Percentiles rank a stretch among this genome's conserved stretches.
phyloP scores from a whole-genome alignment of 139 green algal genomes.

The Axilococcus clingmanii region DNA sequence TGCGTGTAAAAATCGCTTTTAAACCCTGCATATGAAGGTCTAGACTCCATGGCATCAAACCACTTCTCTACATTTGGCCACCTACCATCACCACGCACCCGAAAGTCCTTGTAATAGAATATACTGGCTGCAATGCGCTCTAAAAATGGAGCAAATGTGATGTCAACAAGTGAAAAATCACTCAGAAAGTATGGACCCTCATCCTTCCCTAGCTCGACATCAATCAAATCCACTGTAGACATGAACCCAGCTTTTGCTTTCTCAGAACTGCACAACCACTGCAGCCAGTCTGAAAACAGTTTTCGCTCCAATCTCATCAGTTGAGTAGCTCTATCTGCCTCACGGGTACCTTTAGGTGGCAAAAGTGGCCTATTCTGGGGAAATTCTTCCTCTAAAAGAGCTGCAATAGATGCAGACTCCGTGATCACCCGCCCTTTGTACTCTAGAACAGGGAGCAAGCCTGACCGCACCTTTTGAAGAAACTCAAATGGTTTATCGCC shows the following conservation, averaged over 20 bases:
- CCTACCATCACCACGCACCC: slow-evolving; percentile 38
- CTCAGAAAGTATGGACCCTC: slow-evolving; percentile 80
- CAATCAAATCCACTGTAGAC: slow-evolving; percentile 50
- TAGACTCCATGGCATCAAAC: slow-evolving; percentile 89
- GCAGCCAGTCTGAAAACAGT: slow-evolving; percentile 67
- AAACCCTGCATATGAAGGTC: slow-evolving; percentile 67
- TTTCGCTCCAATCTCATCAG: slow-evolving; percentile 77
- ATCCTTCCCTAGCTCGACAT: slow-evolving; percentile 26
- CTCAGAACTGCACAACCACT: slow-evolving; percentile 52
- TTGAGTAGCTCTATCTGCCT: slow-evolving; percentile 22
- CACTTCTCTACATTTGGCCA: slow-evolving; percentile 52
- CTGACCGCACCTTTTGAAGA: slow-evolving; percentile 59
- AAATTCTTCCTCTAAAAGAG: slow-evolving; percentile 43
- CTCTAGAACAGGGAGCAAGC: slow-evolving; percentile 83
- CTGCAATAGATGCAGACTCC: slow-evolving; percentile 59
- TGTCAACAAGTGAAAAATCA: slow-evolving; percentile 67
- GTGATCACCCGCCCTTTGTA: slow-evolving; percentile 73
- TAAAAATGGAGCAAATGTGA: slow-evolving; percentile 82
- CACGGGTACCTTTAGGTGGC: slow-evolving; percentile 34
- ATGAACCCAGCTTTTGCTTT: slow-evolving; percentile 36
- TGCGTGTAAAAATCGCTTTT: slow-evolving; percentile 88
- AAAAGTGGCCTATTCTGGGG: slow-evolving; percentile 64
- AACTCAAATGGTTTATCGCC: slow-evolving; percentile 79
- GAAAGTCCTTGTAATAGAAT: slow-evolving; percentile 89
- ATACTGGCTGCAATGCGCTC: slow-evolving; percentile 76